Percentiles rank a stretch among this genome's conserved stretches.
Evolutionary conservation across 2,329 filamentous ascomycete species (phyloP).

Genomic region (Nannizziopsis arthrosporioides): DNA sequence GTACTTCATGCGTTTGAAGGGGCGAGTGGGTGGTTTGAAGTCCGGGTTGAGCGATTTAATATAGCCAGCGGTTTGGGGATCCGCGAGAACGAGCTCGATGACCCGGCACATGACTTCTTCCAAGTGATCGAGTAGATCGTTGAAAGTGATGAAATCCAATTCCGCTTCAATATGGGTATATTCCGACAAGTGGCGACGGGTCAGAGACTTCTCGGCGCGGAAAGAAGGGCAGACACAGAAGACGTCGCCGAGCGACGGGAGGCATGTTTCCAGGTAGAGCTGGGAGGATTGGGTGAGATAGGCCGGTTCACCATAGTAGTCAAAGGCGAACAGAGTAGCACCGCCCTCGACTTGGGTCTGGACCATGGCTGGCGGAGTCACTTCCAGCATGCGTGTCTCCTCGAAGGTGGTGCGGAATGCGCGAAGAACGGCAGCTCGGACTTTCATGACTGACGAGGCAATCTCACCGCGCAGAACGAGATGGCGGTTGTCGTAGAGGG

Average conservation of each 20-base stretch:
- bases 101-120: slow-evolving; percentile 82
- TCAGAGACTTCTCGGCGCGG: slow-evolving; percentile 92
- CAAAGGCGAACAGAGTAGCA: slow-evolving; percentile 76
- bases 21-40: slow-evolving; percentile 68
- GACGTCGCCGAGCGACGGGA: slow-evolving; percentile 83
- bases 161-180: slow-evolving; percentile 97
- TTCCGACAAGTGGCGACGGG: slow-evolving; percentile 84
- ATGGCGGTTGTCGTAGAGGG: slow-evolving; percentile 70
- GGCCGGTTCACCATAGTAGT: slow-evolving; percentile 80
- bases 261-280: slow-evolving; percentile 89
- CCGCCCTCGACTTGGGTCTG: slow-evolving; percentile 94
- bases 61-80: slow-evolving; percentile 59
- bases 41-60: slow-evolving; percentile 83
- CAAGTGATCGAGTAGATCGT: slow-evolving; percentile 74
- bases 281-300: slow-evolving; percentile 96
- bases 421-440: slow-evolving; percentile 67
- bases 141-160: slow-evolving; percentile 88
- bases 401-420: slow-evolving; percentile 72
- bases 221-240: slow-evolving; percentile 99
- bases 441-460: slow-evolving; percentile 74
- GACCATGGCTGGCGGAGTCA: slow-evolving; percentile 79
- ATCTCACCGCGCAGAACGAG: slow-evolving; percentile 74
- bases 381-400: slow-evolving; percentile 66
- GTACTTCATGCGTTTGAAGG: slow-evolving; percentile 94
- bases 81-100: slow-evolving; percentile 61